Conservation (phyloP, 169 alveolate species). For the Cryptosporidium tyzzeri region DNA sequence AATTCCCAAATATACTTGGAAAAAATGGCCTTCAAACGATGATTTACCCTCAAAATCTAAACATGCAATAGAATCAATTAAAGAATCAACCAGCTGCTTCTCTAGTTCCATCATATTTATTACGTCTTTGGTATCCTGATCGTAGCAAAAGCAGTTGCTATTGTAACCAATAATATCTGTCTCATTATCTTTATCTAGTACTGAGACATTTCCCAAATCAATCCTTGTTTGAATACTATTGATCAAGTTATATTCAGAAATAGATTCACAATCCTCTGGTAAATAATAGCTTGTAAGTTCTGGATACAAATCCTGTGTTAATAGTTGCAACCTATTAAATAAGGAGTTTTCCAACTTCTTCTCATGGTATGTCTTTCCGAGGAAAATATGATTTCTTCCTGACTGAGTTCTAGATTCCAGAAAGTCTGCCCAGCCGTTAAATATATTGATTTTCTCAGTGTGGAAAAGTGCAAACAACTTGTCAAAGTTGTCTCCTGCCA, state of each 20-base stretch:
- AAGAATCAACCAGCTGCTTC: constrained; percentile 48
- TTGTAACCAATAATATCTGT: constrained; percentile 6
- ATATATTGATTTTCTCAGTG: constrained; percentile 46
- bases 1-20: constrained; percentile 15
- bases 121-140: background rate
- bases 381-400: constrained; percentile 19
- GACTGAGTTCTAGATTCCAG: constrained; percentile 49
- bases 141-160: constrained; percentile 8
- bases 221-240: background rate
- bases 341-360: constrained; percentile 15
- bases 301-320: constrained; percentile 14
- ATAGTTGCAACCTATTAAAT: constrained; percentile 13
- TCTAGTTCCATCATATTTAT: constrained; percentile 31
- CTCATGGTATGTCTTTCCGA: constrained; percentile 25
- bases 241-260: constrained; percentile 19
- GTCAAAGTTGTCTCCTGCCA: constrained; percentile 29
- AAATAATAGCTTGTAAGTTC: background rate
- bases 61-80: constrained; percentile 37
- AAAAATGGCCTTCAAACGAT: constrained; percentile 19
- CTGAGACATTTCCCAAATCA: background rate
- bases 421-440: constrained; percentile 61
- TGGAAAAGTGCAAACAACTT: constrained; percentile 66
- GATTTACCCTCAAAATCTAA: background rate
- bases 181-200: constrained; percentile 2
- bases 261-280: constrained; percentile 27